These are phyloP conservation scores for Colletotrichum graminicola DNA, from an alignment of 2,329 filamentous ascomycete species.

Conservation along the genomic window DNA sequence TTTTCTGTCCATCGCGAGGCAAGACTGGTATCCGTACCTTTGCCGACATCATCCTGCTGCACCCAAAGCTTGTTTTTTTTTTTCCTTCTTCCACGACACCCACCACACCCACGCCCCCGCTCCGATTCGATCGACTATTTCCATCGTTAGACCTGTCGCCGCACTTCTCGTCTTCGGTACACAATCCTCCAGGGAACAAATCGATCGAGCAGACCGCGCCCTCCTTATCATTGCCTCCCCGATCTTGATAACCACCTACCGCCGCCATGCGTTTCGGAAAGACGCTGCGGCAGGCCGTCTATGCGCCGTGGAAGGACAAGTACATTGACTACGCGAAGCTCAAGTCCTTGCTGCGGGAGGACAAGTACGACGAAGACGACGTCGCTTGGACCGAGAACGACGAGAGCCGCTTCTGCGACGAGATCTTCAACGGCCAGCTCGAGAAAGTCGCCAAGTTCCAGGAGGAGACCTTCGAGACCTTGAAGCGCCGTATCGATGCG, in stretches of 20 bases:
- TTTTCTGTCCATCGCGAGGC: conserved; percentile 4
- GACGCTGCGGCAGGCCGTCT: conserved; percentile 83
- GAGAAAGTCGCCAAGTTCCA: conserved; percentile 96
- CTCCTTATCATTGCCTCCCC: neutral
- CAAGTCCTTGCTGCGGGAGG: conserved; percentile 88
- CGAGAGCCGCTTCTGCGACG: conserved; percentile 93
- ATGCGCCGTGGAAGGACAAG: conserved; percentile 89
- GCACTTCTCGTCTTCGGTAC: neutral
- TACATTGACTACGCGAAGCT: conserved; percentile 98
- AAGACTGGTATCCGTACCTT: neutral
- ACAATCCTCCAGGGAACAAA: neutral
- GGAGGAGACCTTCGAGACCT: conserved; percentile 74
- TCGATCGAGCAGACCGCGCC: conserved; percentile 1
- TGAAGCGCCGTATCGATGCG: conserved; percentile 67
- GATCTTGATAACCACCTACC: neutral
- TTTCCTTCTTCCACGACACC: neutral
- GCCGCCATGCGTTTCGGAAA: conserved; percentile 89
- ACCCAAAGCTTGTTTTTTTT: conserved; percentile 37
- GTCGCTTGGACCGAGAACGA: conserved; percentile 91
- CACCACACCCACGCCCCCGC: neutral
- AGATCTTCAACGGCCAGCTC: conserved; percentile 92
- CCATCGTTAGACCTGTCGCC: neutral
- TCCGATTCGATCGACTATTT: conserved; percentile 22
- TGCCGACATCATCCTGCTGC: conserved; percentile 23
- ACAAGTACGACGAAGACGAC: conserved; percentile 70